Evolutionary conservation across 148 eudicot genomes (phyloP).

Genomic region (Chenopodium suecicum): DNA sequence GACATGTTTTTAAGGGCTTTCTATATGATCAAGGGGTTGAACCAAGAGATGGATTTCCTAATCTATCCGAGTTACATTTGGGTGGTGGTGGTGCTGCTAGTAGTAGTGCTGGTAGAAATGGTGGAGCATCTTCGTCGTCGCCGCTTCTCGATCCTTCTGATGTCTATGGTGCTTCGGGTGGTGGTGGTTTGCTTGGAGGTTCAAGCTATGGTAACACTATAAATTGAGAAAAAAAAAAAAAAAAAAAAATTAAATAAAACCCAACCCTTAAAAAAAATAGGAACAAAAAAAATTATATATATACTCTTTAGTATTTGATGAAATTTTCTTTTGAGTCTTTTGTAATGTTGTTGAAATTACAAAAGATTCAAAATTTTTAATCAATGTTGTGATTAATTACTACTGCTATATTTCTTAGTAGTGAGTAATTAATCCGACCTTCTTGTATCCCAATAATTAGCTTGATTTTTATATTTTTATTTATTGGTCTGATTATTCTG

Average conservation of each 20-base stretch:
- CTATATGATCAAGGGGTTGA: slow-evolving; percentile 85
- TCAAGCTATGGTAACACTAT: slow-evolving; percentile 73
- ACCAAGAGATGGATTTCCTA: slow-evolving; percentile 60
- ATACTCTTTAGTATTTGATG: background rate
- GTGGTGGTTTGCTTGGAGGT: slow-evolving; percentile 50
- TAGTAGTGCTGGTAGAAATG: slow-evolving; percentile 42
- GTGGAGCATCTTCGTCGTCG: slow-evolving; percentile 32
- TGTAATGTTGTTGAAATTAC: slow-evolving; percentile 19
- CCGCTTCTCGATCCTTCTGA: slow-evolving; percentile 50
- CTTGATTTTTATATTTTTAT: slow-evolving; percentile 12
- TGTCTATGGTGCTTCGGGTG: slow-evolving; percentile 45
- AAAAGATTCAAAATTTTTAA: background rate
- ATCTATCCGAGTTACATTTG: slow-evolving; percentile 76
- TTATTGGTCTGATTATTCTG: slow-evolving; percentile 7
- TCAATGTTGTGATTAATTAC: slow-evolving; percentile 3
- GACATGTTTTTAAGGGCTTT: slow-evolving; percentile 89
- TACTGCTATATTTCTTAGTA: background rate
- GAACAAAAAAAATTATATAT: background rate
- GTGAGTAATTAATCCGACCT: background rate
- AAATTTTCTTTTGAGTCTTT: slow-evolving; percentile 20
- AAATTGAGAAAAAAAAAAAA: slow-evolving; percentile 27
- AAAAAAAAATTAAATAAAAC: background rate
- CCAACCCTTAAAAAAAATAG: background rate
- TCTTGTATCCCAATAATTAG: slow-evolving; percentile 18
- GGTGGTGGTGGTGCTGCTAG: slow-evolving; percentile 40